Evolutionary conservation across 805 yeast species (phyloP).

Genomic region (Lipomyces spencermartinsiae): DNA sequence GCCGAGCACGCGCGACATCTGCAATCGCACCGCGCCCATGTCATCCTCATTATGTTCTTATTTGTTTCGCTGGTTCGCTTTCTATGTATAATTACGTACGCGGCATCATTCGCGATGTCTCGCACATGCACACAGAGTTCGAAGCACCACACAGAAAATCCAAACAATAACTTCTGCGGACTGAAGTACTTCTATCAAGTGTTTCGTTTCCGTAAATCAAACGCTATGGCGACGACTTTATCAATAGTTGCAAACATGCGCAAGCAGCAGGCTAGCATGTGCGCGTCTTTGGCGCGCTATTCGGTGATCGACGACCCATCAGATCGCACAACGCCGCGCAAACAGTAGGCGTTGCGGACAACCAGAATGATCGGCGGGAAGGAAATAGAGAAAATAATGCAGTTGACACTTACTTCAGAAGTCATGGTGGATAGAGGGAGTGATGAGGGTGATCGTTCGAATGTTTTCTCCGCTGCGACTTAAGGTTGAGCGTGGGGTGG

Average conservation of each 20-base stretch:
- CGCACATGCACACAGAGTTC: too few relatives aligned
- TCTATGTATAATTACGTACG: background rate
- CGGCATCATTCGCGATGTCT: too few relatives aligned
- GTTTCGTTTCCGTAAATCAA: background rate
- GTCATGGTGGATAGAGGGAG: background rate
- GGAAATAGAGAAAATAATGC: background rate
- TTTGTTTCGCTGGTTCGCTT: background rate
- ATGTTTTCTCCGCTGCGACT: background rate
- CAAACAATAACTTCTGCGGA: too few relatives aligned
- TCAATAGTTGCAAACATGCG: background rate
- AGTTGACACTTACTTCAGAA: constrained; percentile 3
- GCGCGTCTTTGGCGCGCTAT: background rate
- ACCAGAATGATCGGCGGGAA: background rate
- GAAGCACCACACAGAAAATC: too few relatives aligned
- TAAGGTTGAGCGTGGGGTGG: background rate
- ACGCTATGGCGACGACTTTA: background rate
- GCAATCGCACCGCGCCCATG: background rate
- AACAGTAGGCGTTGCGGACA: background rate
- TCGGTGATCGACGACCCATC: background rate
- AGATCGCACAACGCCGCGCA: background rate
- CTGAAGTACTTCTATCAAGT: too few relatives aligned
- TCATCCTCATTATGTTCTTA: background rate
- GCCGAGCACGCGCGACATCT: background rate
- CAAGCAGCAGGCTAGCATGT: background rate
- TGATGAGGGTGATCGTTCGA: background rate